Conservation (phyloP, 768 basidiomycete species). For the Macrocybe gigantea region DNA sequence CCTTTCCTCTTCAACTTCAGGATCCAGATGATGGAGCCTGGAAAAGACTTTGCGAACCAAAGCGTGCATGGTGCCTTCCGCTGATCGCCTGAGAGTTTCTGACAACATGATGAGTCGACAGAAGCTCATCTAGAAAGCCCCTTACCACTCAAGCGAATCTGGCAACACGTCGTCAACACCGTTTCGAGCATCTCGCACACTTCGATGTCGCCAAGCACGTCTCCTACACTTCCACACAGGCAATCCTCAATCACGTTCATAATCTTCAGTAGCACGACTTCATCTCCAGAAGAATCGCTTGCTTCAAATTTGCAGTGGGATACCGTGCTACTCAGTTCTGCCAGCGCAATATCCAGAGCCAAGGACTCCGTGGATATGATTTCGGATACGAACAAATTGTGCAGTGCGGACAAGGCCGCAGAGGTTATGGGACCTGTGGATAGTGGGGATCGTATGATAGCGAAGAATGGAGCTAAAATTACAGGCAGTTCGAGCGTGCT, state of each 20-base stretch:
- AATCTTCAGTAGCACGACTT: constrained; percentile 89
- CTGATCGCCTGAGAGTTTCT: constrained; percentile 86
- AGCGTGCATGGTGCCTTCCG: constrained; percentile 84
- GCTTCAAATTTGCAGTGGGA: constrained; percentile 98
- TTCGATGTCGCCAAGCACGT: constrained; percentile 82
- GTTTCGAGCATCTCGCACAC: constrained; percentile 99
- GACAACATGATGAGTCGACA: constrained; percentile 9
- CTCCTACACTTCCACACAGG: constrained; percentile 63
- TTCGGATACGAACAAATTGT: constrained; percentile 79
- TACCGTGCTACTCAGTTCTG: constrained; percentile 81
- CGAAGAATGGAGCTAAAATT: constrained; percentile 83
- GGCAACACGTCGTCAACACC: constrained; percentile 93
- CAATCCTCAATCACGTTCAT: constrained; percentile 86
- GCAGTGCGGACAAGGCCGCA: constrained; percentile 82
- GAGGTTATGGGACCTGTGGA: constrained; percentile 98
- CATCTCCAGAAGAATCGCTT: constrained; percentile 95
- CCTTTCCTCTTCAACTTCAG: constrained; percentile 63
- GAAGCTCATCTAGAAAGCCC: constrained; percentile 9
- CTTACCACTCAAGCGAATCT: constrained; percentile 93
- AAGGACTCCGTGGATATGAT: constrained; percentile 56
- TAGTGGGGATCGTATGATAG: constrained; percentile 87
- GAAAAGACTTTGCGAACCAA: constrained; percentile 81
- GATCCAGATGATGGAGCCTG: constrained; percentile 62
- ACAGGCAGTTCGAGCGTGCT: constrained; percentile 48
- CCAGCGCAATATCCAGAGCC: constrained; percentile 59